Evolutionary conservation across 1,284 basidiomycete species (phyloP), one percentile per base, ranked within the genome.

Genomic region (Neolentinus lepideus): DNA sequence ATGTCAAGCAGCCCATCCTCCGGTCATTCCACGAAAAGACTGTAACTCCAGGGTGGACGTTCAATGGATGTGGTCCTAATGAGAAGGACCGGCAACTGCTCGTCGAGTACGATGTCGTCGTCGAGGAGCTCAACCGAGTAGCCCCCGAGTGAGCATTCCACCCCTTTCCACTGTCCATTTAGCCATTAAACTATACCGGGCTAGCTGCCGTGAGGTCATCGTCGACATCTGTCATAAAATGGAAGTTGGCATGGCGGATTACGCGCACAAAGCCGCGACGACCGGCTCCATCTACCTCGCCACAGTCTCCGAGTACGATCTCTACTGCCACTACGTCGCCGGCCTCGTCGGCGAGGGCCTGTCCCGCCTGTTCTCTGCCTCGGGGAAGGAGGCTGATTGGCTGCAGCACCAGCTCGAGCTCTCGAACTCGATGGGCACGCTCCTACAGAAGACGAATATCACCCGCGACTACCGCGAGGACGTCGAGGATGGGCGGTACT

Each of bases 311-410:
- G 94, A 98, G 63, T 98, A 96, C 71, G 94, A 98, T 69, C 80
- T 98, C 11, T 99, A 99, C 75, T 99, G 97, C 69, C 96, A 99
- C 72, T 98, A 97, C 69, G 97, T 98, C 60, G 97, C 96, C 2
- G 97, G 96, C 1, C 85, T 99, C 56, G 96, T 99, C 59, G 97
- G 96, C 53, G 97, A 99, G 70, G 96, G 97, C 56, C 80, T 98
- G 51, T 95, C 93, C 0, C 84, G 92, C 6, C 78, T 99, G 51
- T 98, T 96, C 74, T 78, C 90, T 16, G 90, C 91, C 8, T 94
- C 92, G 2, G 84, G 84, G 45, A 94, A 95, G 67, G 96, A 99
- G 72, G 79, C 79, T 0, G 67, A 79, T 0, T 91, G 84, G 78
- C 73, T 99, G 52, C 87, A 82, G 38, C 75, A 84, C 50, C 92